A percentile compares a stretch with the other conserved stretches of the same genome.
phyloP scores from a whole-genome alignment of 2,329 filamentous ascomycete species.

The Cordyceps pruinosa region DNA sequence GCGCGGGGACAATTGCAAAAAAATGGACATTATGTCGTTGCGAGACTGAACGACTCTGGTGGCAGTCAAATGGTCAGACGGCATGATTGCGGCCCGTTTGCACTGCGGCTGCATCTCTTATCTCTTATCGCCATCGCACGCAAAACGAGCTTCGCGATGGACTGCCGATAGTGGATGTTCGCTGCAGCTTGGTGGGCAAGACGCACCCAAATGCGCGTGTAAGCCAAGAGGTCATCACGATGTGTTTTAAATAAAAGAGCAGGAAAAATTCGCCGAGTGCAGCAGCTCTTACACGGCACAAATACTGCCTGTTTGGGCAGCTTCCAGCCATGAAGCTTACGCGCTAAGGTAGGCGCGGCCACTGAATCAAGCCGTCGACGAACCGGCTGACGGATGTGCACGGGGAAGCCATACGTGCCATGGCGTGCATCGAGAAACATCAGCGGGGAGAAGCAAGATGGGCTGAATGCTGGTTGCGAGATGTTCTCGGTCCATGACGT shows the following conservation, averaged over 20 bases:
- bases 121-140: background rate
- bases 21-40: background rate
- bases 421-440: background rate
- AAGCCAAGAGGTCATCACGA: background rate
- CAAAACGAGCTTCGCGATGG: background rate
- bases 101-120: background rate
- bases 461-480: background rate
- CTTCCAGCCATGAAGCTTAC: slow-evolving; percentile 1
- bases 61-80: background rate
- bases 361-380: background rate
- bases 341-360: background rate
- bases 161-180: background rate
- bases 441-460: background rate
- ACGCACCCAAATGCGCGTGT: background rate
- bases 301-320: slow-evolving; percentile 3
- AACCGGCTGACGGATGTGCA: background rate
- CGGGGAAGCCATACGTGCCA: background rate
- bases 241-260: background rate
- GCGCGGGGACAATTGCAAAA: background rate
- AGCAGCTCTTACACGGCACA: background rate
- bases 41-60: background rate
- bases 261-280: background rate
- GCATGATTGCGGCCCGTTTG: background rate
- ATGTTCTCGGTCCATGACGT: background rate
- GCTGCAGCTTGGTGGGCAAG: background rate